phyloP scores from a whole-genome alignment of 768 basidiomycete genomes.

The Phaeolepiota aurea region DNA sequence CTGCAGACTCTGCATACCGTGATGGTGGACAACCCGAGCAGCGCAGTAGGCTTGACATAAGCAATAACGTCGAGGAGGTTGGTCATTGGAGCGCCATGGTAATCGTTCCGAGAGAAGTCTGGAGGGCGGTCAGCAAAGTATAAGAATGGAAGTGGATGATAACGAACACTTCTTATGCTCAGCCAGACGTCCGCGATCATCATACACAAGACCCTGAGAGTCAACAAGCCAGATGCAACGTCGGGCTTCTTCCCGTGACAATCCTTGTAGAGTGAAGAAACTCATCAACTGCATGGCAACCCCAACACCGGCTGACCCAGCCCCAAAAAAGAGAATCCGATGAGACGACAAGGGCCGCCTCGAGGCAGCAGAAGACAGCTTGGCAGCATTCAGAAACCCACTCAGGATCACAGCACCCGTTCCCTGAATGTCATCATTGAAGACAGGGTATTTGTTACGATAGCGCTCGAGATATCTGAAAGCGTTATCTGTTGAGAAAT shows the following conservation, averaged over 20 bases:
- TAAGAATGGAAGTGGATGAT: background rate
- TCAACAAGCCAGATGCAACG: conserved; percentile 76
- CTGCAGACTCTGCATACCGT: conserved; percentile 27
- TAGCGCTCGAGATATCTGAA: conserved; percentile 78
- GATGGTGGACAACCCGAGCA: conserved; percentile 86
- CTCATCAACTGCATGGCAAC: conserved; percentile 84
- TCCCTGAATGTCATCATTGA: conserved; percentile 89
- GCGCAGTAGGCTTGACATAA: conserved; percentile 79
- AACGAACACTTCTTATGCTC: conserved; percentile 72
- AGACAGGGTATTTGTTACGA: conserved; percentile 67
- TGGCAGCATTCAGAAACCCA: conserved; percentile 85
- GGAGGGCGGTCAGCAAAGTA: conserved; percentile 6
- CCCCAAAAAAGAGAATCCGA: conserved; percentile 87
- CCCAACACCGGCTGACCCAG: conserved; percentile 88
- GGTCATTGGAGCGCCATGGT: conserved; percentile 66
- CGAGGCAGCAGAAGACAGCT: conserved; percentile 64
- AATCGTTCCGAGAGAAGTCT: conserved; percentile 82
- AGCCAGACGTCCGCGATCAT: conserved; percentile 63
- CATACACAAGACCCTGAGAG: conserved; percentile 79
- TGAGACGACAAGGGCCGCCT: conserved; percentile 62
- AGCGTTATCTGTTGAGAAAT: conserved; percentile 89
- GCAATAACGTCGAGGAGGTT: conserved; percentile 71
- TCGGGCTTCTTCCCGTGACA: conserved; percentile 71
- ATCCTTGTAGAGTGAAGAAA: conserved; percentile 79
- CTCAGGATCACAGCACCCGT: conserved; percentile 90